A percentile compares a stretch with the other conserved stretches of the same genome.
These are phyloP conservation scores for Fusarium setosum DNA, from an alignment of 2,329 filamentous ascomycete genomes.

Conservation along the genomic window DNA sequence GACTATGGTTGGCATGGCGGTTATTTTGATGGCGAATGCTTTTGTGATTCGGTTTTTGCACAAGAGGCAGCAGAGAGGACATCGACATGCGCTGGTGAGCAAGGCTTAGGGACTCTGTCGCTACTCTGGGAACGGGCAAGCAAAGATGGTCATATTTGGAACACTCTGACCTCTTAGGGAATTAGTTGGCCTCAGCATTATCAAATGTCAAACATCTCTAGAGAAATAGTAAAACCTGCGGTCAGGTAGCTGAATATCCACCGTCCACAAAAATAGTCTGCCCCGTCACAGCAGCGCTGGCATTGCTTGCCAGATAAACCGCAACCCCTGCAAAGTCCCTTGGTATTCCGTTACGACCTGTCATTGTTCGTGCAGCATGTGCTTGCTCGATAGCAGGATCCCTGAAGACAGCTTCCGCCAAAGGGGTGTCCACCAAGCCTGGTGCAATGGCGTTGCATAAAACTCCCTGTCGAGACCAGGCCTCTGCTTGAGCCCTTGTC, in stretches of 20 bases:
- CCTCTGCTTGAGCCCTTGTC: slow-evolving; percentile 49
- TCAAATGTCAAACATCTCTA: too few species aligned
- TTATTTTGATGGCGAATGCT: slow-evolving; percentile 61
- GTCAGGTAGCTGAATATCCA: slow-evolving; percentile 45
- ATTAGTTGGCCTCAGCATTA: too few species aligned
- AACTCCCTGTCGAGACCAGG: slow-evolving; percentile 48
- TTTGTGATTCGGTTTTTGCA: slow-evolving; percentile 55
- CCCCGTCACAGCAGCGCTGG: slow-evolving; percentile 46
- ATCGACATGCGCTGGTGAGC: not conserved
- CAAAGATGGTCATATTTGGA: too few species aligned
- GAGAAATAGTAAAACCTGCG: too few species aligned
- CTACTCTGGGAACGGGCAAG: too few species aligned
- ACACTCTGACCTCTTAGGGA: too few species aligned
- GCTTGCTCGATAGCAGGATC: slow-evolving; percentile 33
- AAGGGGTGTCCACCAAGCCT: slow-evolving; percentile 45
- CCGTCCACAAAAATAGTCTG: slow-evolving; percentile 50
- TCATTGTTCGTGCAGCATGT: slow-evolving; percentile 46
- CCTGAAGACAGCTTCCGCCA: slow-evolving; percentile 36
- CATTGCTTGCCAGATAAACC: slow-evolving; percentile 46
- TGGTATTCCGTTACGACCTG: slow-evolving; percentile 45
- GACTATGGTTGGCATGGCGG: slow-evolving; percentile 62
- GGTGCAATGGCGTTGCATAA: slow-evolving; percentile 49
- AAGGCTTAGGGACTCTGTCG: not conserved
- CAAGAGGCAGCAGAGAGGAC: slow-evolving; percentile 11
- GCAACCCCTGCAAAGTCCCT: slow-evolving; percentile 47